These are phyloP conservation scores for Hemisphaericaspora nanyangensis DNA, from an alignment of 805 yeast species.

Conservation along the genomic window DNA sequence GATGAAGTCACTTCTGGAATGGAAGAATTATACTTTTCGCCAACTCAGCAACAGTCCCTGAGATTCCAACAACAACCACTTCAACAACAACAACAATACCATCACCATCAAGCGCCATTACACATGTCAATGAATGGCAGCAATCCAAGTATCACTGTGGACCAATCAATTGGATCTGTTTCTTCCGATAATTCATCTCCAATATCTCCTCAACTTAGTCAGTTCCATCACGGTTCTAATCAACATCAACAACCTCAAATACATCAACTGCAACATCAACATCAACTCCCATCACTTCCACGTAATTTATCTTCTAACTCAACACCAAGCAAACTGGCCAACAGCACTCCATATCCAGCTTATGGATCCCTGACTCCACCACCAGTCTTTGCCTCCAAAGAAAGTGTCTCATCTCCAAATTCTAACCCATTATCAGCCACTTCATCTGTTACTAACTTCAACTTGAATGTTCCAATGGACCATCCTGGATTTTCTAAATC, in stretches of 20 bases:
- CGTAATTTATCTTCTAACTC: neutral
- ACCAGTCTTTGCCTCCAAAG: constrained; percentile 20
- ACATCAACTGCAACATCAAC: neutral
- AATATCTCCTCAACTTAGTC: constrained; percentile 1
- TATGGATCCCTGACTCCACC: constrained; percentile 24
- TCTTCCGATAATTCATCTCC: neutral
- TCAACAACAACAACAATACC: neutral
- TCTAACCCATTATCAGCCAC: constrained; percentile 29
- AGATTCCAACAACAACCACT: too few relatives aligned
- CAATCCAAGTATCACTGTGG: neutral
- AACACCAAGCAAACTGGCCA: too few relatives aligned
- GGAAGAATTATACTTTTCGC: constrained; percentile 8
- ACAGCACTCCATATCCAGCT: constrained; percentile 16
- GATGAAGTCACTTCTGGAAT: constrained; percentile 4
- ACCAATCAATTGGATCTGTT: neutral
- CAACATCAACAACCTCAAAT: constrained; percentile 1
- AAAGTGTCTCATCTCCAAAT: constrained; percentile 16
- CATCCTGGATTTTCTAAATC: constrained; percentile 17
- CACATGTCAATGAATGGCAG: neutral
- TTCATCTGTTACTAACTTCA: constrained; percentile 34
- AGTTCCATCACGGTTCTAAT: constrained; percentile 2
- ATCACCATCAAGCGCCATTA: neutral
- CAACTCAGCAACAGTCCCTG: constrained; percentile 6
- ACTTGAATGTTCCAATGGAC: constrained; percentile 10
- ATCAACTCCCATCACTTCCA: constrained; percentile 1